These are phyloP conservation scores for Komagataella populi DNA, from an alignment of 805 yeast genomes.

Conservation along the genomic window DNA sequence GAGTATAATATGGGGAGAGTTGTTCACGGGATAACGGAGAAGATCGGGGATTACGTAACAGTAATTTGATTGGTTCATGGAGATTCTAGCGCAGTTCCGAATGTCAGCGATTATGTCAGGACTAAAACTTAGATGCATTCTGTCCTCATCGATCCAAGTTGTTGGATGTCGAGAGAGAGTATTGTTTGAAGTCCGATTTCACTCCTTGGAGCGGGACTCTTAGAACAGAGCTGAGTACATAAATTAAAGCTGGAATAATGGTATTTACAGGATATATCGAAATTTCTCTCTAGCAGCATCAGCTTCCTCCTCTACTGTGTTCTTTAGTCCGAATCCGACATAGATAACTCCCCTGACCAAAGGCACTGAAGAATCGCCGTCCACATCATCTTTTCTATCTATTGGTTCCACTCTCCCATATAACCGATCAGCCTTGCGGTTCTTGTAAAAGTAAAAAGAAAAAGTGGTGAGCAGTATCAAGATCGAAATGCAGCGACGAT, in stretches of 20 bases:
- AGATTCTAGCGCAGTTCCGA: not conserved
- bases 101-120: not conserved
- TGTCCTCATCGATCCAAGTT: not conserved
- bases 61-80: not conserved
- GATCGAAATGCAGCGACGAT: slow-evolving; percentile 11
- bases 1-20: not conserved
- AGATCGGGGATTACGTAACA: not conserved
- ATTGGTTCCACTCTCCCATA: not conserved
- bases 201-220: too few species aligned
- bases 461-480: slow-evolving; percentile 13
- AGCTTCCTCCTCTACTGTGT: not conserved
- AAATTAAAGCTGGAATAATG: not conserved
- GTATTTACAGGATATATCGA: not conserved
- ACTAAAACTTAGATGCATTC: not conserved
- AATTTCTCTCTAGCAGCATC: not conserved
- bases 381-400: not conserved
- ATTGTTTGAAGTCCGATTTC: too few species aligned
- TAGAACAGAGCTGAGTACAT: not conserved
- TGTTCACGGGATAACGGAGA: not conserved
- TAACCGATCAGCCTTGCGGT: slow-evolving; percentile 8
- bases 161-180: not conserved
- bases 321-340: not conserved
- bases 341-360: not conserved
- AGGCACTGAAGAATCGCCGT: not conserved
- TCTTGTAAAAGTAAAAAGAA: slow-evolving; percentile 25